Conservation (phyloP, 805 yeast species). For the Maudiozyma serrabonitensis region DNA sequence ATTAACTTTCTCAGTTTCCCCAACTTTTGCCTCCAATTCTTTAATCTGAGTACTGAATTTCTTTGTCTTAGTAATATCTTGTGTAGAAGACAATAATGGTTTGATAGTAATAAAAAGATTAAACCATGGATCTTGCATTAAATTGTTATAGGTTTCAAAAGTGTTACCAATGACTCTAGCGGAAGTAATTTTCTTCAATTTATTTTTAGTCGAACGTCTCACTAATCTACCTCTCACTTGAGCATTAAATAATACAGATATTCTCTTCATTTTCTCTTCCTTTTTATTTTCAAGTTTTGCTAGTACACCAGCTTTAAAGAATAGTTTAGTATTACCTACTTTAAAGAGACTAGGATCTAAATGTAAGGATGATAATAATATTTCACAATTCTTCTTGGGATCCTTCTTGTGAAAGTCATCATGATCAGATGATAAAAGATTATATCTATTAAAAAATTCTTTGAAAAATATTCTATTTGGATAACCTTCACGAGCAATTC, state of each 20-base stretch:
- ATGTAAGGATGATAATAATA: slow-evolving; percentile 52
- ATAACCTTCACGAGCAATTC: slow-evolving; percentile 94
- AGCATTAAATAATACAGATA: slow-evolving; percentile 56
- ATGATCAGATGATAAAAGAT: slow-evolving; percentile 45
- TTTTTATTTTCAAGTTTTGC: slow-evolving; percentile 78
- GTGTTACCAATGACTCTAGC: slow-evolving; percentile 58
- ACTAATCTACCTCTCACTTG: slow-evolving; percentile 52
- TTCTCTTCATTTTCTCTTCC: slow-evolving; percentile 48
- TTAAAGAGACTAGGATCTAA: slow-evolving; percentile 75
- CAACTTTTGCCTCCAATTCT: slow-evolving; percentile 38
- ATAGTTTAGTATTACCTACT: slow-evolving; percentile 86
- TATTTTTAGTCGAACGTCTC: slow-evolving; percentile 38
- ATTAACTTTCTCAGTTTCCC: slow-evolving; percentile 29
- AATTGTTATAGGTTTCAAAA: slow-evolving; percentile 41
- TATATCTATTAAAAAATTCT: slow-evolving; percentile 69
- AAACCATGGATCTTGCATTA: slow-evolving; percentile 68
- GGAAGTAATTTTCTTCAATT: slow-evolving; percentile 57
- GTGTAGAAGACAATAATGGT: slow-evolving; percentile 62
- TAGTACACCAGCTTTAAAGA: slow-evolving; percentile 92
- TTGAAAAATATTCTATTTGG: slow-evolving; percentile 85
- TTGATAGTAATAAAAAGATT: slow-evolving; percentile 57
- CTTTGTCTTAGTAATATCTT: slow-evolving; percentile 48
- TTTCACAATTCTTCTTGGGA: slow-evolving; percentile 58
- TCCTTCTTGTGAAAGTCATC: slow-evolving; percentile 31
- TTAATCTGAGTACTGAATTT: slow-evolving; percentile 49